These are phyloP conservation scores for Aspergillus chevalieri DNA, from an alignment of 2,329 filamentous ascomycete genomes.

Conservation along the genomic window DNA sequence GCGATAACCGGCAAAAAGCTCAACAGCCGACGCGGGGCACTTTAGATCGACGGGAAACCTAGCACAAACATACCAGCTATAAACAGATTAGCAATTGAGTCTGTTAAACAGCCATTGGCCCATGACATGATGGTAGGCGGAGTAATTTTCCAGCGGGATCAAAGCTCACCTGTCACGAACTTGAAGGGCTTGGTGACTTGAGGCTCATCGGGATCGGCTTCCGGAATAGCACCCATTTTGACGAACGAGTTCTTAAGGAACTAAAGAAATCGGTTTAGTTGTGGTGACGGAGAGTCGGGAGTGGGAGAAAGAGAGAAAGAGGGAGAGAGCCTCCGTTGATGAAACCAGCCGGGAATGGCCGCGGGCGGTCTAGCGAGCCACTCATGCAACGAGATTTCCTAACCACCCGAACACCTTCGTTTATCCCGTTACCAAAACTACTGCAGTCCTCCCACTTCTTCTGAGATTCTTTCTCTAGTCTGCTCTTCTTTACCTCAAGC, in stretches of 20 bases:
- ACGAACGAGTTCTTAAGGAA: conserved; percentile 23
- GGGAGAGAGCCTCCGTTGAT: conserved; percentile 26
- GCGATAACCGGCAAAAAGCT: conserved; percentile 1
- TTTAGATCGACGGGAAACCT: conserved; percentile 8
- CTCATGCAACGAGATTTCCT: conserved; percentile 28
- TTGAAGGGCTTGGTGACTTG: conserved; percentile 99
- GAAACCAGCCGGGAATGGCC: conserved; percentile 34
- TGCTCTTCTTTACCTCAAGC: conserved; percentile 6
- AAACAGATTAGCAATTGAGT: conserved; percentile 36
- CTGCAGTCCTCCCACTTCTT: not conserved
- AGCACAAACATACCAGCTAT: conserved; percentile 44
- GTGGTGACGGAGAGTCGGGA: conserved; percentile 13
- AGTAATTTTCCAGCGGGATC: not conserved
- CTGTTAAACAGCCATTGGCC: conserved; percentile 21
- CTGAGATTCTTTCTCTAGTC: conserved; percentile 6
- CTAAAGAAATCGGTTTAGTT: conserved; percentile 6
- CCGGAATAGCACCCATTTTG: conserved; percentile 75
- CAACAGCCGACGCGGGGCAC: conserved; percentile 5
- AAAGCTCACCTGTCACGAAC: conserved; percentile 89
- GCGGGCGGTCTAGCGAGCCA: conserved; percentile 35
- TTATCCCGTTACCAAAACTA: conserved; percentile 19
- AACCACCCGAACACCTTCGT: conserved; percentile 26
- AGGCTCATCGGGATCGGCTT: conserved; percentile 61
- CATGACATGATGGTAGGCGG: not conserved
- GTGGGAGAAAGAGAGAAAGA: conserved; percentile 17